Evolutionary conservation across 2,329 filamentous ascomycete species (phyloP), one percentile per base, ranked within the genome.

Genomic region (Sporothrix brunneoviolacea): DNA sequence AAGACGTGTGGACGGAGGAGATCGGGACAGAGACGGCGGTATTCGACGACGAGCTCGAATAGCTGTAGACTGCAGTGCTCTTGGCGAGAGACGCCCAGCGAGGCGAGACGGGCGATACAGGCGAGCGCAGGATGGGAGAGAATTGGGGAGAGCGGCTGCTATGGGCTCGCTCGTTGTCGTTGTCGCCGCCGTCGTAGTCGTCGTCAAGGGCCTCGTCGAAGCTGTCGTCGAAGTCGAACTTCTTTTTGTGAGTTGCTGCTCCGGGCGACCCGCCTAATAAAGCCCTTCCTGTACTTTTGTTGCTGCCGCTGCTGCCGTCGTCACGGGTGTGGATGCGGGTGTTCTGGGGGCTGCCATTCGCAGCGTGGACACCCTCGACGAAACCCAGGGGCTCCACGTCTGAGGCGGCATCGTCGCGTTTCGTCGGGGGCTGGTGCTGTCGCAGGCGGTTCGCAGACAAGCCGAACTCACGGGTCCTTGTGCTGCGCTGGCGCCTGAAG

Each of bases 61-160:
- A 60, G 39, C 61, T 60, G 55, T 63, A 61, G 38, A 57, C 38
- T 28, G 55, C 56, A 22, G 58, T 53, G 35, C 52, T 59, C 54
- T 59, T 58, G 21, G 60, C 63, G 21, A 69, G 62, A 18, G 70
- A 71, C 48, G 76, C 75, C 74, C 75, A 79, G 56, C 74, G 65
- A 18, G 67, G 64, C 18, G 69, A 70, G 36, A 65, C 54, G 40
- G 61, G 55, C 22, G 67, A 70, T 18, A 63, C 53, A 22, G 62
- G 55, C 15, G 65, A 68, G 22, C 66, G 56, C 38, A 69, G 65
- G 22, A 46, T 22, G 36, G 45, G 19, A 21, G 35, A 46, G 13
- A 35, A 37, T 5, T 41, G 24, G 37, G 42, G 38, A 16, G 43
- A 35, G 21, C 40, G 30, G 15, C 5, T 28, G n/a, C 16, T 13